Conservation (phyloP, 2,329 filamentous ascomycete species). For the Dichotomopilus funicola region DNA sequence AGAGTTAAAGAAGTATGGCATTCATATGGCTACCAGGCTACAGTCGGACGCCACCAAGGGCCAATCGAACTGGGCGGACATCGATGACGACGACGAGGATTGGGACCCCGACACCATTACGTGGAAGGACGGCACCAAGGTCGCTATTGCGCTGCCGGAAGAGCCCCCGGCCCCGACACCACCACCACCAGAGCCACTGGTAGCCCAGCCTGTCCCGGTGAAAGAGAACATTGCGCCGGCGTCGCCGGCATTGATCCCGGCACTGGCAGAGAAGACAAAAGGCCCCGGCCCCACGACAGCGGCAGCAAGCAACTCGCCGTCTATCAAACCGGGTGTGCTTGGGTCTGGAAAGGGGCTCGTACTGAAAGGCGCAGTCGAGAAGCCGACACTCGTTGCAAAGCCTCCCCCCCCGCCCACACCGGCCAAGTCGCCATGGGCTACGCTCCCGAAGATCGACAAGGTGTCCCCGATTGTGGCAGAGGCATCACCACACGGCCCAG, state of each 20-base stretch:
- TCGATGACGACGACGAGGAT: conserved; percentile 82
- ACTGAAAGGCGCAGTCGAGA: conserved; percentile 61
- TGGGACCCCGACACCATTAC: conserved; percentile 81
- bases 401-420: conserved; percentile 60
- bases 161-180: conserved; percentile 35
- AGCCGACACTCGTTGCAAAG: conserved; percentile 67
- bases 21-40: conserved; percentile 74
- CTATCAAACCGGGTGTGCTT: conserved; percentile 40
- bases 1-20: conserved; percentile 79
- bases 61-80: conserved; percentile 82
- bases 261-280: conserved; percentile 37
- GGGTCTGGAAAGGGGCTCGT: conserved; percentile 55
- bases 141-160: conserved; percentile 60
- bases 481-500: conserved; percentile 26
- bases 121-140: conserved; percentile 84
- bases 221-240: conserved; percentile 20
- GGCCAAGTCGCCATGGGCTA: conserved; percentile 86
- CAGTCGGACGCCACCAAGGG: conserved; percentile 68
- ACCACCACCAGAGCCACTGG: background rate
- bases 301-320: conserved; percentile 30
- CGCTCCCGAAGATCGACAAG: conserved; percentile 78
- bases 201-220: background rate
- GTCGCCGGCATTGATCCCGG: conserved; percentile 1
- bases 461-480: conserved; percentile 64
- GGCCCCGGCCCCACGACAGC: conserved; percentile 32